phyloP scores from a whole-genome alignment of 805 yeast species.

The Clavispora santaluciae region DNA sequence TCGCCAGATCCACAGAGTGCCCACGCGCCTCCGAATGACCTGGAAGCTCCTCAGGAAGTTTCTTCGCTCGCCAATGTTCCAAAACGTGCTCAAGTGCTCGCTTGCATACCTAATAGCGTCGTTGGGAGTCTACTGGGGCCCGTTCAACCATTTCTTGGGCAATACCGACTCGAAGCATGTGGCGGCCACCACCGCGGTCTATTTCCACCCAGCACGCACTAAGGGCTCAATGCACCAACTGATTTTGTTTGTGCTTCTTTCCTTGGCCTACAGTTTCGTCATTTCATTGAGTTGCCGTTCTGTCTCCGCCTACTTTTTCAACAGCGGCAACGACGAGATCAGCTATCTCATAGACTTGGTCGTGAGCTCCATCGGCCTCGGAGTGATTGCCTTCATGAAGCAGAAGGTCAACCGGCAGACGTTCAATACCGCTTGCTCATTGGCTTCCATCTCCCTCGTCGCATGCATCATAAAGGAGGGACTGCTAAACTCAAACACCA shows the following conservation, averaged over 20 bases:
- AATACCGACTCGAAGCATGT: slow-evolving; percentile 71
- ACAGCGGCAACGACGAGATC: slow-evolving; percentile 41
- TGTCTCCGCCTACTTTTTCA: slow-evolving; percentile 43
- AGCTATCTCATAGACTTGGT: slow-evolving; percentile 53
- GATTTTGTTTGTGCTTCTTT: slow-evolving; percentile 50
- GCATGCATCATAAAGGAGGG: slow-evolving; percentile 74
- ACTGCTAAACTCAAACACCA: slow-evolving; percentile 49
- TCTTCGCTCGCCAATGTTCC: slow-evolving; percentile 16
- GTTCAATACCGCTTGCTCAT: slow-evolving; percentile 76
- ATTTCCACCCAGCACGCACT: slow-evolving; percentile 78
- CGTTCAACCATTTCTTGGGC: slow-evolving; percentile 52
- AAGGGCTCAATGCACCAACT: slow-evolving; percentile 80
- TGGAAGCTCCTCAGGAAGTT: background rate
- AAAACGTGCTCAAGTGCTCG: slow-evolving; percentile 56
- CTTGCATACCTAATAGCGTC: slow-evolving; percentile 74
- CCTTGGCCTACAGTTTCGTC: slow-evolving; percentile 50
- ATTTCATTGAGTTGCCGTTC: slow-evolving; percentile 51
- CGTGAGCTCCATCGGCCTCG: slow-evolving; percentile 52
- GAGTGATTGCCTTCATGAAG: slow-evolving; percentile 64
- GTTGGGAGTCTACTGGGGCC: slow-evolving; percentile 57
- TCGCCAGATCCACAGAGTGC: background rate
- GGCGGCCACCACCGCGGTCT: slow-evolving; percentile 77
- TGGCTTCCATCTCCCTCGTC: slow-evolving; percentile 67
- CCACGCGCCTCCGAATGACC: background rate
- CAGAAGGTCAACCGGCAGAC: slow-evolving; percentile 62